Conservation (phyloP, 805 yeast species). For the Pichia sporocuriosa region DNA sequence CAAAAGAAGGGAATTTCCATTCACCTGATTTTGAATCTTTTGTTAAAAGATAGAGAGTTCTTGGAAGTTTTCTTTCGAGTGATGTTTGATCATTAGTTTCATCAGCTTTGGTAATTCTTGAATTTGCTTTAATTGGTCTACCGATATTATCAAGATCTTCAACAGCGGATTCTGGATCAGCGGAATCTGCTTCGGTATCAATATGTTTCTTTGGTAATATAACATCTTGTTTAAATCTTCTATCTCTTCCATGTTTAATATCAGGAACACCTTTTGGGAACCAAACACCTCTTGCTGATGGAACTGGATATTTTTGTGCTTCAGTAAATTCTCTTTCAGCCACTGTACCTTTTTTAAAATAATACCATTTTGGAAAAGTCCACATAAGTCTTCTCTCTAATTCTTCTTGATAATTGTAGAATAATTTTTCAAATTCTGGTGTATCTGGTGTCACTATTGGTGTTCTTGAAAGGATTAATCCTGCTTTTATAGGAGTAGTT, state of each 20-base stretch:
- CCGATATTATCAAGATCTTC: conserved; percentile 49
- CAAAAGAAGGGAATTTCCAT: conserved; percentile 82
- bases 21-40: conserved; percentile 31
- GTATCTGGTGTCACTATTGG: conserved; percentile 82
- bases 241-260: conserved; percentile 80
- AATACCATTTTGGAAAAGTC: conserved; percentile 93
- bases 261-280: conserved; percentile 83
- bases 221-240: conserved; percentile 73
- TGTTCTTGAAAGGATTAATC: conserved; percentile 50
- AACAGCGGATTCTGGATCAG: conserved; percentile 10
- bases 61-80: conserved; percentile 70
- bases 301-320: conserved; percentile 69
- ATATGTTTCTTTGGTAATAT: conserved; percentile 50
- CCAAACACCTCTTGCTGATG: conserved; percentile 67
- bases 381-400: conserved; percentile 89
- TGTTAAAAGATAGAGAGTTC: conserved; percentile 72
- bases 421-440: conserved; percentile 63
- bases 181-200: conserved; percentile 10
- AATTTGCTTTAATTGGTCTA: conserved; percentile 60
- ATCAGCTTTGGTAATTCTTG: conserved; percentile 79
- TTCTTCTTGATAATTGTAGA: conserved; percentile 77
- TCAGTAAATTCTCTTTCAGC: conserved; percentile 74
- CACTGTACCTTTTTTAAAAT: conserved; percentile 83
- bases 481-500: conserved; percentile 1
- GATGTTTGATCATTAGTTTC: conserved; percentile 50